phyloP scores from a whole-genome alignment of 2,329 filamentous ascomycete genomes.

The Fusarium sp. region DNA sequence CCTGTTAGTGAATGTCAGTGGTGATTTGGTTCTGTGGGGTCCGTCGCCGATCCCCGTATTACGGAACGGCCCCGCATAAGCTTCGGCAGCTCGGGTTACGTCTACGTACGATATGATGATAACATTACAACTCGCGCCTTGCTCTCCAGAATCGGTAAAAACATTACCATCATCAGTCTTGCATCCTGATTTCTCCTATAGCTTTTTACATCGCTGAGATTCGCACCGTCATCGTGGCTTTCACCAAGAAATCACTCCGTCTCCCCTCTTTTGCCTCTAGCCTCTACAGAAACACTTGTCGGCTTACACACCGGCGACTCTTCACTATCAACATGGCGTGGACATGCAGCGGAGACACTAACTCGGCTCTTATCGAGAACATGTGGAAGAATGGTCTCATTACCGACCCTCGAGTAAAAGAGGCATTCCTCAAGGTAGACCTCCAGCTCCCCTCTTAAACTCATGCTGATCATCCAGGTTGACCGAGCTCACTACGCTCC shows the following conservation, averaged over 20 bases:
- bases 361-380: conserved; percentile 80
- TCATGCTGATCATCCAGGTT: conserved; percentile 63
- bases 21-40: conserved; percentile 28
- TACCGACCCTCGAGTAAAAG: conserved; percentile 73
- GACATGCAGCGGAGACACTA: conserved; percentile 80
- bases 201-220: too few relatives aligned
- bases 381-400: conserved; percentile 78
- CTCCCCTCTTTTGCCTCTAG: not conserved
- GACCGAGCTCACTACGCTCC: conserved; percentile 89
- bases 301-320: conserved; percentile 9
- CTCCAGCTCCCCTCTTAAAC: not conserved
- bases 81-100: conserved; percentile 23
- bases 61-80: conserved; percentile 40
- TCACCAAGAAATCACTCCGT: not conserved
- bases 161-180: too few relatives aligned
- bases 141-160: not conserved
- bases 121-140: conserved; percentile 6
- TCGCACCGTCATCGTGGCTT: conserved; percentile 21
- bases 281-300: not conserved
- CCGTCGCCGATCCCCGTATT: conserved; percentile 33
- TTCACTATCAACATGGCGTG: conserved; percentile 77
- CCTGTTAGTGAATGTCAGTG: conserved; percentile 17
- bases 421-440: conserved; percentile 79
- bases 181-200: too few relatives aligned
- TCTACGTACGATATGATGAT: conserved; percentile 21